Evolutionary conservation across 192 early-diverging fungal genomes (phyloP).

Genomic region (Geranomyces variabilis): DNA sequence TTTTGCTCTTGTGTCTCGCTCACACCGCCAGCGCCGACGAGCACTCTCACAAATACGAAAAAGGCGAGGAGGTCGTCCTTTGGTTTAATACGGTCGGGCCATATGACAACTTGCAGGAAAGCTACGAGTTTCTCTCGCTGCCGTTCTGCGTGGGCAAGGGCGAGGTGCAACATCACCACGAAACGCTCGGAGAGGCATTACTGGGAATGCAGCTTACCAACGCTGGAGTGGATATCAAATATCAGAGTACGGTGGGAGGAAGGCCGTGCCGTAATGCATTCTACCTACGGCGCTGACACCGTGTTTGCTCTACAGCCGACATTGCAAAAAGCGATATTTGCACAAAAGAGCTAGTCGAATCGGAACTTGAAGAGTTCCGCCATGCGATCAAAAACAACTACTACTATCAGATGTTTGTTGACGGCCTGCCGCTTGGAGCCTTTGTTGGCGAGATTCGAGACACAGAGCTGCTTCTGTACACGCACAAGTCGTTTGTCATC

Average conservation of each 20-base stretch:
- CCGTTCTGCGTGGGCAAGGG: constrained; percentile 71
- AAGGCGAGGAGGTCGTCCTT: constrained; percentile 68
- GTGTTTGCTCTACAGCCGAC: no score
- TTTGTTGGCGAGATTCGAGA: constrained; percentile 45
- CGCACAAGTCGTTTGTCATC: constrained; percentile 64
- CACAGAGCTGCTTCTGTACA: constrained; percentile 51
- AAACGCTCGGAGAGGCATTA: constrained; percentile 77
- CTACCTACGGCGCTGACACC: no score
- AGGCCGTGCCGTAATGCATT: no score
- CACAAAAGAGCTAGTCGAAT: constrained; percentile 40
- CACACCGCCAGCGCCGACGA: constrained; percentile 43
- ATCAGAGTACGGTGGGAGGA: constrained; percentile 51
- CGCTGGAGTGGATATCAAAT: constrained; percentile 71
- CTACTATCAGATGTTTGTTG: constrained; percentile 63
- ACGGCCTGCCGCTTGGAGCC: constrained; percentile 60
- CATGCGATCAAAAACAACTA: constrained; percentile 70
- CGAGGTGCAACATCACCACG: constrained; percentile 72
- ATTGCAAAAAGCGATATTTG: constrained; percentile 50
- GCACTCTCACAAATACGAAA: constrained; percentile 62
- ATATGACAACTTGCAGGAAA: constrained; percentile 70
- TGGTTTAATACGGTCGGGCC: constrained; percentile 72
- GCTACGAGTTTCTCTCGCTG: constrained; percentile 72
- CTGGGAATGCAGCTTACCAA: constrained; percentile 75
- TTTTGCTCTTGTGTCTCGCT: not conserved
- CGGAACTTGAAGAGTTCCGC: constrained; percentile 59